A percentile compares a stretch with the other conserved stretches of the same genome.
Conservation (phyloP, 352 stramenopile genomes). For the Globisporangium paroecandrum region DNA sequence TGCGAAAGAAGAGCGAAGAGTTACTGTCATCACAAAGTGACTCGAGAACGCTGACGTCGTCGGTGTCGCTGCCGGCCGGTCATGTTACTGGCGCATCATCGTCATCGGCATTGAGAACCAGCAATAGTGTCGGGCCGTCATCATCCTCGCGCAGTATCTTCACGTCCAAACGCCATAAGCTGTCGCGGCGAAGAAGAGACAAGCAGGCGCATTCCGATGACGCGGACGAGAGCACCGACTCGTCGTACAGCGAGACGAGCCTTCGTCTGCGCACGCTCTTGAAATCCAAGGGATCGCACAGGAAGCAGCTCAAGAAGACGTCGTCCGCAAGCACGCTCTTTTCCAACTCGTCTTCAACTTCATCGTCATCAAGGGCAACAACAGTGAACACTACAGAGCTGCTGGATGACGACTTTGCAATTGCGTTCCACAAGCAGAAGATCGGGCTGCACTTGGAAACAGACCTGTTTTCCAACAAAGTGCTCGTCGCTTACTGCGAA, state of each 20-base stretch:
- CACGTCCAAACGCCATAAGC: neutral
- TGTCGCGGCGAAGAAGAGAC: slow-evolving; percentile 6
- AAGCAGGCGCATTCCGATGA: slow-evolving; percentile 2
- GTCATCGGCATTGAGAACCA: neutral
- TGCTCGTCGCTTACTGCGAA: slow-evolving; percentile 61
- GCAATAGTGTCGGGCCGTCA: neutral
- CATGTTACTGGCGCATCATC: neutral
- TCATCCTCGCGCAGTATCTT: slow-evolving; percentile 1
- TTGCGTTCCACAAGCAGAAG: slow-evolving; percentile 59
- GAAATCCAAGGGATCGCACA: slow-evolving; percentile 4
- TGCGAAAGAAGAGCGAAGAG: slow-evolving; percentile 28
- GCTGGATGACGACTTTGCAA: slow-evolving; percentile 42
- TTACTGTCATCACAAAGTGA: neutral
- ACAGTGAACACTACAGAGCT: neutral
- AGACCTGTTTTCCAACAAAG: slow-evolving; percentile 52
- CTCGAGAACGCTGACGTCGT: neutral
- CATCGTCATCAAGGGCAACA: slow-evolving; percentile 6
- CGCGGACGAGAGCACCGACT: slow-evolving; percentile 2
- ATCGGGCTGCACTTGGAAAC: slow-evolving; percentile 71
- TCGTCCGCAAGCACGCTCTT: slow-evolving; percentile 26
- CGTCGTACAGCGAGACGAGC: slow-evolving; percentile 12
- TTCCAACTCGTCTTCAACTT: slow-evolving; percentile 7
- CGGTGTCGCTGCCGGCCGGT: neutral
- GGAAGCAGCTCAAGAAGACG: slow-evolving; percentile 26
- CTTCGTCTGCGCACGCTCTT: slow-evolving; percentile 9